phyloP scores from a whole-genome alignment of 768 basidiomycete genomes.

The Suillus tomentosus region DNA sequence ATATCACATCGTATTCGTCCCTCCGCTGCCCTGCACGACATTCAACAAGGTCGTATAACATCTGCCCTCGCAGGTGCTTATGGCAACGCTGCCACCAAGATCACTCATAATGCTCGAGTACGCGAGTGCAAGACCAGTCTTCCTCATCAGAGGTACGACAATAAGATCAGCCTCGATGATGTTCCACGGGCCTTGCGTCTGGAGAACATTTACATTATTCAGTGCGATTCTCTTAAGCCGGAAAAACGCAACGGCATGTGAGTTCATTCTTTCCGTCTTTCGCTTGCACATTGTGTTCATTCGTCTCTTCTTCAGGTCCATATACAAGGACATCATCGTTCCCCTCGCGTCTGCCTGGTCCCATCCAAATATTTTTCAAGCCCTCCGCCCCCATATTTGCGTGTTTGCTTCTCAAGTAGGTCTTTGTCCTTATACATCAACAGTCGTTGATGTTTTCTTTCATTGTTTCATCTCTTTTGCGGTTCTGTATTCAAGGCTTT shows the following conservation, averaged over 20 bases:
- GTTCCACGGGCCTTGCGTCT: neutral
- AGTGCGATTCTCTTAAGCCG: neutral
- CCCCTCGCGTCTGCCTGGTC: neutral
- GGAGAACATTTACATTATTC: neutral
- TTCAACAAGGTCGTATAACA: neutral
- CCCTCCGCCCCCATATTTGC: neutral
- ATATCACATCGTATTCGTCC: neutral
- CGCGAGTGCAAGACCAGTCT: neutral
- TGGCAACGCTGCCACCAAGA: neutral
- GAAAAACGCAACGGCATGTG: neutral
- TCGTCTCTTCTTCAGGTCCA: neutral
- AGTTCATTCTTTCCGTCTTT: neutral
- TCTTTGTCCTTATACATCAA: too few species aligned
- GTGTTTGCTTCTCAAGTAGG: neutral
- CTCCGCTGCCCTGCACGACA: neutral
- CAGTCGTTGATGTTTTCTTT: too few species aligned
- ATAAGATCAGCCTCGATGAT: neutral
- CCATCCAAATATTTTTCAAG: neutral
- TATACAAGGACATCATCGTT: neutral
- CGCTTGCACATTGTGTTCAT: neutral
- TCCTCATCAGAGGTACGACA: neutral
- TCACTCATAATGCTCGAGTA: neutral
- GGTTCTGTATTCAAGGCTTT: neutral
- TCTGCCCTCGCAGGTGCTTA: neutral
- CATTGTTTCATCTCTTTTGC: too few species aligned